phyloP scores from a whole-genome alignment of 1,284 basidiomycete genomes.

The Rhodotorula mucilaginosa region DNA sequence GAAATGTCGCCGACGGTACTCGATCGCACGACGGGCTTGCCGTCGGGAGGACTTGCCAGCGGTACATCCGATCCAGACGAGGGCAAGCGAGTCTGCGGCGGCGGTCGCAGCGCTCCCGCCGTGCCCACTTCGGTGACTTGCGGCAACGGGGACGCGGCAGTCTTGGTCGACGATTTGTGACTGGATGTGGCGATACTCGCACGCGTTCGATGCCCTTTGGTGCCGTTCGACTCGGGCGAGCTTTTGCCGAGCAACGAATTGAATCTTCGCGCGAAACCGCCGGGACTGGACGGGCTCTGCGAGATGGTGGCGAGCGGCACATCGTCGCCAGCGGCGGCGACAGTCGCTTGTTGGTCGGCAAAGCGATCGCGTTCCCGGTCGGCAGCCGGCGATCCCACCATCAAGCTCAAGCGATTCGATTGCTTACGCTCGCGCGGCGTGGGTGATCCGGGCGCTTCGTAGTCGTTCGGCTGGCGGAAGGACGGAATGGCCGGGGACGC shows the following conservation, averaged over 20 bases:
- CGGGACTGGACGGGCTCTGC: conserved; percentile 12
- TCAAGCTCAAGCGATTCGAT: conserved; percentile 27
- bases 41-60: conserved; percentile 33
- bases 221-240: conserved; percentile 11
- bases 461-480: conserved; percentile 6
- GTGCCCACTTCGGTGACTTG: conserved; percentile 39
- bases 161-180: conserved; percentile 51
- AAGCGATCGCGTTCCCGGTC: conserved; percentile 9
- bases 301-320: conserved; percentile 18
- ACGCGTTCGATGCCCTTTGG: conserved; percentile 40
- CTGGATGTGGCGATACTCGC: conserved; percentile 63
- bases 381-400: conserved; percentile 4
- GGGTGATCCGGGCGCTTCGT: conserved; percentile 29
- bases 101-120: conserved; percentile 3
- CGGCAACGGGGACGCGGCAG: conserved; percentile 39
- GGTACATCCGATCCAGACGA: conserved; percentile 38
- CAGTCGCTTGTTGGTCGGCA: conserved; percentile 4
- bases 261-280: conserved; percentile 46
- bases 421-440: conserved; percentile 23
- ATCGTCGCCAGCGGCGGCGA: conserved; percentile 21
- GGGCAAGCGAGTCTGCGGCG: conserved; percentile 1
- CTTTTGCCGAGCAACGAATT: conserved; percentile 47
- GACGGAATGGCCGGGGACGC: conserved; percentile 10
- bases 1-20: conserved; percentile 42
- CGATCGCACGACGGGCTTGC: conserved; percentile 37